phyloP scores from a whole-genome alignment of 2,329 filamentous ascomycete genomes.

The Orbilia quercus region DNA sequence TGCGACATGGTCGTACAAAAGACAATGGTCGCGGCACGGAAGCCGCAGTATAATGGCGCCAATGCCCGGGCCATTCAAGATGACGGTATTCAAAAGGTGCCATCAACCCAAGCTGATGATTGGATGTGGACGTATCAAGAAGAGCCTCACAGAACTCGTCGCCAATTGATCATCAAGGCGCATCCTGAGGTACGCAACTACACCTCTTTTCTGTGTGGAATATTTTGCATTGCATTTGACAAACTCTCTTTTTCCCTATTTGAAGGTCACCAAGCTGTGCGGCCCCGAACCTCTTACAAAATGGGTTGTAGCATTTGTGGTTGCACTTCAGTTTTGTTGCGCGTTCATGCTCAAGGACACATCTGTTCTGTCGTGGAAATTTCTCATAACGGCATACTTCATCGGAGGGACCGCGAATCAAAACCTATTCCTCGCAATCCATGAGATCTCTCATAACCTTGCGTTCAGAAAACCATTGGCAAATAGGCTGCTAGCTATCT shows the following conservation, averaged over 20 bases:
- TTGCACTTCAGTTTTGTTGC: slow-evolving; percentile 80
- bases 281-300: slow-evolving; percentile 96
- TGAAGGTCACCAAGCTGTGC: slow-evolving; percentile 89
- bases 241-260: slow-evolving; percentile 62
- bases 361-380: slow-evolving; percentile 82
- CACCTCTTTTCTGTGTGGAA: not conserved
- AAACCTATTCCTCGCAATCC: slow-evolving; percentile 97
- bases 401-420: slow-evolving; percentile 96
- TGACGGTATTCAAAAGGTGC: not conserved
- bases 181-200: slow-evolving; percentile 80
- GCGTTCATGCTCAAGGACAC: slow-evolving; percentile 81
- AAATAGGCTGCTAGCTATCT: slow-evolving; percentile 87
- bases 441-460: slow-evolving; percentile 98
- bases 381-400: slow-evolving; percentile 87
- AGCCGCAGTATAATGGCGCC: not conserved
- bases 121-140: slow-evolving; percentile 94
- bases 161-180: slow-evolving; percentile 95
- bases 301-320: slow-evolving; percentile 86
- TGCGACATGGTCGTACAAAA: slow-evolving; percentile 9
- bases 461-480: slow-evolving; percentile 83
- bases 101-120: slow-evolving; percentile 19
- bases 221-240: slow-evolving; percentile 51
- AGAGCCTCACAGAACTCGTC: slow-evolving; percentile 90
- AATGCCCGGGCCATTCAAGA: not conserved
- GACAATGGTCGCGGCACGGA: not conserved